These are phyloP conservation scores for Nidularia pulvinata DNA, from an alignment of 768 basidiomycete species.

Conservation along the genomic window DNA sequence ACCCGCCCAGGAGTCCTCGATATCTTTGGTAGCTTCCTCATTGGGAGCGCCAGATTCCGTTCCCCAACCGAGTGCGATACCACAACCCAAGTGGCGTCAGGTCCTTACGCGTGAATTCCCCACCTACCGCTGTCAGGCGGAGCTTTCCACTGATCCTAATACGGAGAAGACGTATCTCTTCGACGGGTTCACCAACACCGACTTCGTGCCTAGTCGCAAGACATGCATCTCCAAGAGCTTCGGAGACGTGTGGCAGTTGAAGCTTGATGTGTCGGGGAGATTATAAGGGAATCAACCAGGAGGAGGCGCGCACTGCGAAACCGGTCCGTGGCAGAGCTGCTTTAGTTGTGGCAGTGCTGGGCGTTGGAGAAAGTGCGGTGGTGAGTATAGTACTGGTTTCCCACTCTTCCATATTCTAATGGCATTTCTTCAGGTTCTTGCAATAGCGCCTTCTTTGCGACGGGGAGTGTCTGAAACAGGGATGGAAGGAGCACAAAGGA, in stretches of 20 bases:
- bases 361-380: conserved; percentile 36
- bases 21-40: background rate
- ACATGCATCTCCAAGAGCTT: conserved; percentile 22
- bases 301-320: conserved; percentile 30
- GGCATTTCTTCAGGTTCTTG: conserved; percentile 14
- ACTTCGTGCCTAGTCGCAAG: conserved; percentile 27
- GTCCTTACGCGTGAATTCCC: conserved; percentile 39
- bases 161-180: conserved; percentile 34
- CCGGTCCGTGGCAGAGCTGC: conserved; percentile 39
- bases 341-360: conserved; percentile 34
- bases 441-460: conserved; percentile 23
- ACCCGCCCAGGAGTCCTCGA: conserved; percentile 8
- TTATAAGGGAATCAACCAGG: conserved; percentile 32
- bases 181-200: conserved; percentile 36
- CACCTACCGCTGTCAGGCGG: conserved; percentile 32
- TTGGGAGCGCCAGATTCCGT: background rate
- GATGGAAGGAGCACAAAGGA: conserved; percentile 28
- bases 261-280: conserved; percentile 30
- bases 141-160: conserved; percentile 27
- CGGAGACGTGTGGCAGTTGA: conserved; percentile 36
- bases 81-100: conserved; percentile 26
- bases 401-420: background rate
- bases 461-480: conserved; percentile 19
- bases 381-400: conserved; percentile 11
- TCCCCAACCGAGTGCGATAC: too few species aligned